phyloP scores from a whole-genome alignment of 768 basidiomycete genomes.

The Lactarius vividus region DNA sequence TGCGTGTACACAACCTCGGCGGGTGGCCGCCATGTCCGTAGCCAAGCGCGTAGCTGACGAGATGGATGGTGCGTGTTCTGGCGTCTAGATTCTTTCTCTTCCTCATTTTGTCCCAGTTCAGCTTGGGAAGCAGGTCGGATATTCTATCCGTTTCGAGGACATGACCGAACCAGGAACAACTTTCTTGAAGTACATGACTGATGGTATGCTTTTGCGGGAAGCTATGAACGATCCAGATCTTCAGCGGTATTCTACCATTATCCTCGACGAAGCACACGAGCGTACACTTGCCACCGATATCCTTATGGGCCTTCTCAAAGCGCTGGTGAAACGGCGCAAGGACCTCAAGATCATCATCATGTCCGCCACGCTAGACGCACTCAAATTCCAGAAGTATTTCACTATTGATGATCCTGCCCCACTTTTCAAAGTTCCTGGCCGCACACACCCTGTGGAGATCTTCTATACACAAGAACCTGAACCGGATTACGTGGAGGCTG shows the following conservation, averaged over 20 bases:
- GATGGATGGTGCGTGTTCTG: constrained; percentile 79
- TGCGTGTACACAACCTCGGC: constrained; percentile 94
- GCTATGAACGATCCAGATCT: constrained; percentile 96
- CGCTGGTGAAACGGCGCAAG: constrained; percentile 69
- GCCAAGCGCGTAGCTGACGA: constrained; percentile 98
- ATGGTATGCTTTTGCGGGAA: constrained; percentile 98
- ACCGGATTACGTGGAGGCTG: constrained; percentile 95
- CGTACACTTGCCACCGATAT: constrained; percentile 97
- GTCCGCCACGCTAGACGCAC: constrained; percentile 95
- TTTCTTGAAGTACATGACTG: constrained; percentile 99
- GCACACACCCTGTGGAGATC: constrained; percentile 94
- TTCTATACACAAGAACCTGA: constrained; percentile 93
- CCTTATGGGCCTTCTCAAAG: constrained; percentile 94
- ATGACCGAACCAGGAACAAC: constrained; percentile 88
- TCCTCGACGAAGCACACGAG: constrained; percentile 98
- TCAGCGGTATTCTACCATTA: constrained; percentile 92
- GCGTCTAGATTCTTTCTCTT: constrained; percentile 14
- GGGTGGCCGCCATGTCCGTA: constrained; percentile 97
- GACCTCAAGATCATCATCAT: constrained; percentile 98
- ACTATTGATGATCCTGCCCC: constrained; percentile 55
- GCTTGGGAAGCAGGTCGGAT: constrained; percentile 93
- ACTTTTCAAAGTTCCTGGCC: constrained; percentile 86
- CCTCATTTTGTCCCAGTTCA: constrained; percentile 51
- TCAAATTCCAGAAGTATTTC: constrained; percentile 97
- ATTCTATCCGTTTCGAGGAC: constrained; percentile 98